Base-by-base conservation (phyloP, 495 filamentous ascomycete genomes). In the Talaromyces ruber region DNA sequence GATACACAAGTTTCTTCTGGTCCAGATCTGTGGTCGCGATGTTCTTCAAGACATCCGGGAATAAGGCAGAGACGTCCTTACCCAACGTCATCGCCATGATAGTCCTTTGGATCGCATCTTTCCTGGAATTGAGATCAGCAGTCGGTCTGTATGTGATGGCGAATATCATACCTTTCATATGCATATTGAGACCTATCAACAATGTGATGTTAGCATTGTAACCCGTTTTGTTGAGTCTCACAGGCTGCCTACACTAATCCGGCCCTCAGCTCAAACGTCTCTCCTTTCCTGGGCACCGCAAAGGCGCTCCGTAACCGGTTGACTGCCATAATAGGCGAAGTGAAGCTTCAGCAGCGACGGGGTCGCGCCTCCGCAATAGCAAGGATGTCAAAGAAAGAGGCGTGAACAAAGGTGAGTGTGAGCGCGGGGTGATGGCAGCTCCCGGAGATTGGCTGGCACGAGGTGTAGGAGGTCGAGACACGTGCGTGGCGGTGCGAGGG, bases 81-180 rank as follows among this genome's bases (percentile, higher is more conserved):
- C 94, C 94, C 61, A 99, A 77, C 0, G 94, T 99, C 94, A 99
- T 99, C 67, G 94, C 89, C 90, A 97, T 97, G 74, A 99, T 99
- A 39, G 94, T 99, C 79, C 96, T 98, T 74, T 98, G 92, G 67
- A 99, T 99, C 21, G 95, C 88, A 76, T 99, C 94, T 73, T 99
- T 99, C 65, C 93, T 88, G 58, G 61, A 59, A 58, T 47, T 18
- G 43, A 18, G 24, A 58, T 79, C 64, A 78, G 77, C 66, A 60
- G 34, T n/a, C 12, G 29, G 32, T n/a, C 9, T 28, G 9, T 47
- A 47, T 21, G 63, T 54, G 57, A 57, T 18, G 9, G 39, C 18
- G 58, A 22, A 63, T 29, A 6, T 14, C 24, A 65, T 78, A 88
- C 86, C 87, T 85, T 82, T 99, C 94, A 74, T 95, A 97, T 62